Evolutionary conservation across 75 land plant genomes (phyloP), one percentile per base, ranked within the genome.

Genomic region (Chamaecyparis obtusa): DNA sequence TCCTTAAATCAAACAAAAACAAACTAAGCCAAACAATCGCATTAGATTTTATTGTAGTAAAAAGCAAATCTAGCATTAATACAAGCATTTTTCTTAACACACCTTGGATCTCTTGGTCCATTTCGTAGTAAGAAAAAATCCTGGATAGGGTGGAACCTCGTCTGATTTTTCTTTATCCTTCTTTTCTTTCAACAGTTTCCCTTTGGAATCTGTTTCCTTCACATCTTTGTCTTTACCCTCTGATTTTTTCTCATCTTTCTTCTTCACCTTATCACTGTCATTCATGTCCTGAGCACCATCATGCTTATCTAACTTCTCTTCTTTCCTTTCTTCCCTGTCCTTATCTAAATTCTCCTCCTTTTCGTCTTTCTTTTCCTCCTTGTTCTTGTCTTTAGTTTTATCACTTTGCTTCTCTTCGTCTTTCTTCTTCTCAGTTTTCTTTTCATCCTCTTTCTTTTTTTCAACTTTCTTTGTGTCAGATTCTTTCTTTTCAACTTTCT

Each of bases 81-180:
- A 84, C 64, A 33, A 32, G 64, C 17, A 55, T 27, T 85, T 55
- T n/a, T 17, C 86, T 37, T 37, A 24, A 86, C 90, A n/a, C n/a
- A n/a, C n/a, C 90, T 95, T 97, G 13, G 94, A 88, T 33, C 87
- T 90, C 85, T 95, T 95, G 90, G 71, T 88, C 54, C 90, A 83
- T 86, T 91, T 95, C 17, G 94, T 95, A 69, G 90, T 91, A 64
- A 98, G 86, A 88, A 98, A 87, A 82, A 95, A 89, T n/a, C 99
- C 99, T 86, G 97, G 97, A 67, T 92, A 88, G 33, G 87, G 85
- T 33, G 95, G 95, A 85, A 91, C 92, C 64, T 94, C 97, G 60
- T 95, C 93, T 36, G 83, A 15, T 84, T 84, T 89, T 74, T 57
- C 86, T 85, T 93, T 92, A 56, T 87, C 90, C 60, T 89, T 93